These are phyloP conservation scores for Phytophthora idaei DNA, from an alignment of 352 stramenopile genomes.

Conservation along the genomic window DNA sequence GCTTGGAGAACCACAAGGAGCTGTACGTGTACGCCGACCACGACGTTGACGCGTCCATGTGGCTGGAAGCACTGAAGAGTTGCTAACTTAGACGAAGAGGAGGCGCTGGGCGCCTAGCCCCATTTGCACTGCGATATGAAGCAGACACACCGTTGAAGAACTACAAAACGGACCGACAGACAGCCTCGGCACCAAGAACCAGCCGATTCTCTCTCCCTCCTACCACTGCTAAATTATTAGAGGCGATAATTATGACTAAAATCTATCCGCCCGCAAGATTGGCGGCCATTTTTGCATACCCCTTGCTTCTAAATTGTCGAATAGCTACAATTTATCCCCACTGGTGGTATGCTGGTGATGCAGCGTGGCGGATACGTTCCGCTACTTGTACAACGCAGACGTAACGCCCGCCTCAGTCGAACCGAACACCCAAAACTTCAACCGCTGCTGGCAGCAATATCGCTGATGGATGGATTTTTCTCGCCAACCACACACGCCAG, in stretches of 20 bases:
- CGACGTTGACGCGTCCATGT: conserved; percentile 51
- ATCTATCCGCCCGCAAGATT: conserved; percentile 16
- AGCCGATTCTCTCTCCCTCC: background rate
- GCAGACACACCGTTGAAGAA: conserved; percentile 22
- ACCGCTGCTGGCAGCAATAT: too few relatives aligned
- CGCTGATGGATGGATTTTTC: background rate
- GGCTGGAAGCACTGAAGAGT: conserved; percentile 59
- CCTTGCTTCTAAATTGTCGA: background rate
- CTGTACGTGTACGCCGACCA: conserved; percentile 53
- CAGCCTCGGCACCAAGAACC: conserved; percentile 18
- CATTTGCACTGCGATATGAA: conserved; percentile 29
- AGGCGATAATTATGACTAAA: conserved; percentile 43
- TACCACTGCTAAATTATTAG: conserved; percentile 46
- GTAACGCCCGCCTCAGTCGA: conserved; percentile 25
- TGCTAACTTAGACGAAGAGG: conserved; percentile 28
- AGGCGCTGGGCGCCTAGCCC: background rate
- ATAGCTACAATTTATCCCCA: too few relatives aligned
- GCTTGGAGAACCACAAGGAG: conserved; percentile 61
- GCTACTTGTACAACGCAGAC: conserved; percentile 1
- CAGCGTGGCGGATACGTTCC: background rate
- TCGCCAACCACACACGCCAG: conserved; percentile 9
- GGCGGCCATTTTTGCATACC: conserved; percentile 19
- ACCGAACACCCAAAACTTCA: conserved; percentile 17
- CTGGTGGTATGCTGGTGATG: background rate
- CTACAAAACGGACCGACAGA: conserved; percentile 5